Evolutionary conservation across 108 stramenopile genomes (phyloP).

Genomic region (Fragilaria radians): DNA sequence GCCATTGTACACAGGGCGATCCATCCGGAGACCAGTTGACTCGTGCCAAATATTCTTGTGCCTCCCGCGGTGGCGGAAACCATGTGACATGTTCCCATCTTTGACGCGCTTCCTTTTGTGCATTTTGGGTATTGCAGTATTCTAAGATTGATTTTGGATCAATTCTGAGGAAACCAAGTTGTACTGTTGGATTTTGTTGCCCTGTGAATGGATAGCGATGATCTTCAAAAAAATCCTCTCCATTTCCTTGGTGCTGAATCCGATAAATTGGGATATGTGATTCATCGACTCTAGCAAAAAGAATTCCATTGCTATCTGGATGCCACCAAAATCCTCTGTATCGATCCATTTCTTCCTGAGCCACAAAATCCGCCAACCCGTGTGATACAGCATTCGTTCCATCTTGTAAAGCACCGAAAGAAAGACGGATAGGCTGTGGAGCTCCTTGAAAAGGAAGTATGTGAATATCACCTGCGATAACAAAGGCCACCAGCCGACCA

Average conservation of each 20-base stretch:
- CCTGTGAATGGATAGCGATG: constrained; percentile 96
- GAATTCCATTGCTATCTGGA: constrained; percentile 49
- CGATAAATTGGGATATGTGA: constrained; percentile 71
- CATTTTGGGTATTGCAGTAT: background rate
- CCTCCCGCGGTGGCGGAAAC: constrained; percentile 48
- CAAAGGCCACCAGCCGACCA: constrained; percentile 57
- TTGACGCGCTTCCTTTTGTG: constrained; percentile 18
- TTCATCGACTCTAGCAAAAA: constrained; percentile 82
- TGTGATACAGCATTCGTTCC: constrained; percentile 43
- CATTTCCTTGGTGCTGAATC: constrained; percentile 71
- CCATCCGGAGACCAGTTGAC: constrained; percentile 81
- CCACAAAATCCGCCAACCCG: constrained; percentile 90
- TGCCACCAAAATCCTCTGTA: constrained; percentile 92
- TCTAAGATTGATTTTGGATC: constrained; percentile 13
- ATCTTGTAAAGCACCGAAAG: background rate
- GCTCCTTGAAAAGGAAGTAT: constrained; percentile 9
- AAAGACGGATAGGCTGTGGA: background rate
- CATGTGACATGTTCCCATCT: constrained; percentile 36
- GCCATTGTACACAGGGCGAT: constrained; percentile 69
- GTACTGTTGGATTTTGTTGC: constrained; percentile 69
- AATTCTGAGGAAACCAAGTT: constrained; percentile 50
- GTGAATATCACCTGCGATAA: constrained; percentile 51
- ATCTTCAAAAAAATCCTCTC: constrained; percentile 57
- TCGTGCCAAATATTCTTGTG: constrained; percentile 77
- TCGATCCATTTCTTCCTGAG: constrained; percentile 95